Percentiles rank a stretch among this genome's conserved stretches.
Conservation (phyloP, 768 basidiomycete genomes). For the Chalciporus piperatus region DNA sequence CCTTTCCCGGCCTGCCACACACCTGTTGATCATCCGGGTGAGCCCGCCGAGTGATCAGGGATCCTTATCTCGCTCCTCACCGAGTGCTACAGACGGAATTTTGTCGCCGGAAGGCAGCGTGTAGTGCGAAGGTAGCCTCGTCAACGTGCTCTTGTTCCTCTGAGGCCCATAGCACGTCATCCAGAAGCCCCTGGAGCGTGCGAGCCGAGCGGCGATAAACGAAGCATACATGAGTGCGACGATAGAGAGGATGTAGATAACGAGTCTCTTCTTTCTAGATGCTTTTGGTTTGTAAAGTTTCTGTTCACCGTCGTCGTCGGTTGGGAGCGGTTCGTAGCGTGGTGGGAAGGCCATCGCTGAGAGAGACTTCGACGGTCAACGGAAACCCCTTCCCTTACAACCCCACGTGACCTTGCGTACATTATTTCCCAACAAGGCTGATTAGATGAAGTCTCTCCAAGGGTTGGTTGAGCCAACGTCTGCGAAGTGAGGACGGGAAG, state of each 20-base stretch:
- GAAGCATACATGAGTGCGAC: slow-evolving; percentile 22
- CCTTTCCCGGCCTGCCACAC: slow-evolving; percentile 58
- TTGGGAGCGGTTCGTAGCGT: slow-evolving; percentile 24
- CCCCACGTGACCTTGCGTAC: neutral
- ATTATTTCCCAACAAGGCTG: neutral
- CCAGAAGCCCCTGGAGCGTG: slow-evolving; percentile 21
- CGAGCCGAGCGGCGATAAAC: slow-evolving; percentile 16
- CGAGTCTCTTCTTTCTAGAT: slow-evolving; percentile 19
- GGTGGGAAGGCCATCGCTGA: slow-evolving; percentile 22
- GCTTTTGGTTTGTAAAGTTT: neutral
- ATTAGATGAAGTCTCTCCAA: no score
- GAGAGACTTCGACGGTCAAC: neutral
- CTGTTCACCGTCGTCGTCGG: slow-evolving; percentile 11
- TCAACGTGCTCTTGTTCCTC: slow-evolving; percentile 22
- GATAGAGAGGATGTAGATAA: slow-evolving; percentile 20
- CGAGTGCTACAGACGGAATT: slow-evolving; percentile 66
- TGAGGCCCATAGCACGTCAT: slow-evolving; percentile 15
- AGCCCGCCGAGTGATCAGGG: neutral
- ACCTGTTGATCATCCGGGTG: slow-evolving; percentile 35
- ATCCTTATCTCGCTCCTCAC: slow-evolving; percentile 30
- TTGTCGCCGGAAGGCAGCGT: slow-evolving; percentile 63
- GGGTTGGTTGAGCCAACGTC: no score
- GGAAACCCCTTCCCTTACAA: neutral
- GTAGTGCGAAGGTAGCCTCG: slow-evolving; percentile 44
- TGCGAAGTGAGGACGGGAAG: no score